These are phyloP conservation scores for Colletotrichum sp. DNA, from an alignment of 2,329 filamentous ascomycete species.

Conservation along the genomic window DNA sequence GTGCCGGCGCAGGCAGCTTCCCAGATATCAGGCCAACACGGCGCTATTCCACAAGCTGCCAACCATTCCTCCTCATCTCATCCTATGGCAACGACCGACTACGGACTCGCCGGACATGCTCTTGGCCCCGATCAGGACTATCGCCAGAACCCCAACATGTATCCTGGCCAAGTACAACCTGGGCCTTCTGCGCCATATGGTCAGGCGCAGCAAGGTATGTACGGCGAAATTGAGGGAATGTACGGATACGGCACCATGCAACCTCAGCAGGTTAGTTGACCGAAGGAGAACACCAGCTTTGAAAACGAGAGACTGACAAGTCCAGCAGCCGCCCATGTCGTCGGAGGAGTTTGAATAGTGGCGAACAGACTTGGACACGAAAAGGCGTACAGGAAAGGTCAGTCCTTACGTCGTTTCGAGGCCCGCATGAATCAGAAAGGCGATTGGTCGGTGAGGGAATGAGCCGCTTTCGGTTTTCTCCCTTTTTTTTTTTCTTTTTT, in stretches of 20 bases:
- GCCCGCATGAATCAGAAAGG: neutral
- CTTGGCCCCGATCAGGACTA: conserved; percentile 78
- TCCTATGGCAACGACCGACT: conserved; percentile 64
- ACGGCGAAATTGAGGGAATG: conserved; percentile 81
- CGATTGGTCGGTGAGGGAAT: neutral
- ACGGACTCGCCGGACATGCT: conserved; percentile 65
- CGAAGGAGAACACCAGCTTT: neutral
- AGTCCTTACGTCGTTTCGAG: neutral
- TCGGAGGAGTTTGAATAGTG: conserved; percentile 50
- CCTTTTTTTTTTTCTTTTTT: neutral
- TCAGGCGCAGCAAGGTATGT: conserved; percentile 81
- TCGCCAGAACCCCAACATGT: conserved; percentile 80
- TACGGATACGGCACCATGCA: conserved; percentile 84
- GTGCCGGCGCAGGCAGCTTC: conserved; percentile 35
- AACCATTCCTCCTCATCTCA: conserved; percentile 59
- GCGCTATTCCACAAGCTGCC: conserved; percentile 54
- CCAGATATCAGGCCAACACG: conserved; percentile 59
- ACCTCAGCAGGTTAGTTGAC: conserved; percentile 75
- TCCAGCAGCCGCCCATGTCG: conserved; percentile 44
- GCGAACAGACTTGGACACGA: neutral
- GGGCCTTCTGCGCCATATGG: conserved; percentile 76
- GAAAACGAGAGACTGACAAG: neutral
- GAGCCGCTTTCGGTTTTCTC: neutral
- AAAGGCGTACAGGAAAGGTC: neutral
- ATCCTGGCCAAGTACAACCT: conserved; percentile 77